Conservation (phyloP, 192 early-diverging fungal genomes). For the Chytriomyces sp. region DNA sequence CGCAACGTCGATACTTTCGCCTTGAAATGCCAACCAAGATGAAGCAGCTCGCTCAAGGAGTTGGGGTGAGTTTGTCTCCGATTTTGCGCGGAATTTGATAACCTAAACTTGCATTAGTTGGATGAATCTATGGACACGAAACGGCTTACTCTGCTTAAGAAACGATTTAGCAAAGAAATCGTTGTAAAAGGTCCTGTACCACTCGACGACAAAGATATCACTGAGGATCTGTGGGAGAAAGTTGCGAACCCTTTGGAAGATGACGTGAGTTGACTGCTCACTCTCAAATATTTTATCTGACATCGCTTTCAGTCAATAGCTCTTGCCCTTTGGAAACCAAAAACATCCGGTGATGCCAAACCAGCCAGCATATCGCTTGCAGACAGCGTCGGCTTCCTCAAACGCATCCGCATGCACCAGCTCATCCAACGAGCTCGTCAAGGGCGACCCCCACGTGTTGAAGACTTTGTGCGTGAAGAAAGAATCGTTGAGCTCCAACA, state of each 20-base stretch:
- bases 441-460: conserved; percentile 40
- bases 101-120: not conserved
- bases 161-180: conserved; percentile 19
- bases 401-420: conserved; percentile 53
- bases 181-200: conserved; percentile 41
- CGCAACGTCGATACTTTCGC: conserved; percentile 40
- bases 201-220: conserved; percentile 40
- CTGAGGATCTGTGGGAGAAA: conserved; percentile 27
- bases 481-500: conserved; percentile 29
- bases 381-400: conserved; percentile 38
- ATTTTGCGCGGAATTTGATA: not conserved
- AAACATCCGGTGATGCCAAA: not conserved
- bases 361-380: not conserved
- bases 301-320: conserved; percentile 2
- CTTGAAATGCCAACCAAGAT: conserved; percentile 47
- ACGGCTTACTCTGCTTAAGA: conserved; percentile 19
- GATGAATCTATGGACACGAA: not conserved
- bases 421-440: conserved; percentile 41
- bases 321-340: conserved; percentile 24
- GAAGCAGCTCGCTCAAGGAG: conserved; percentile 25
- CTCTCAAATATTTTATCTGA: not conserved
- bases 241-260: conserved; percentile 31
- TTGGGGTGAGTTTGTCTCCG: conserved; percentile 40
- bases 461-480: conserved; percentile 56
- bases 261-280: conserved; percentile 1